Base-by-base conservation (phyloP, 2,329 filamentous ascomycete genomes). In the Ophiostoma perfectum region DNA sequence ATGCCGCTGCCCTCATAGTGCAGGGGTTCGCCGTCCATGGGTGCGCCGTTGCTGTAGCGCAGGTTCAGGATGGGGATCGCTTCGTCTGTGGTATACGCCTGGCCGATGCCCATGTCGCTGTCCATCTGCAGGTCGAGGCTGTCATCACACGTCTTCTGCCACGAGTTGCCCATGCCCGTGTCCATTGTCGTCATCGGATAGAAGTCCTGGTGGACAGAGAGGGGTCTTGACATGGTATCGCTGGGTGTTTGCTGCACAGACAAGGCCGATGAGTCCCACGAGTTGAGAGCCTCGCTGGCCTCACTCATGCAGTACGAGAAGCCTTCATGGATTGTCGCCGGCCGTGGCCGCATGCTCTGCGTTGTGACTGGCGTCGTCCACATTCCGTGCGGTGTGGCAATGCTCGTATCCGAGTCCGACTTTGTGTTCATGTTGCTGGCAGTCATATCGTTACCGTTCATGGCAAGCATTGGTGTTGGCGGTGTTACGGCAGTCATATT, bases 11-110 rank as follows among this genome's bases (percentile, higher is more conserved):
- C 79, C 55, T 87, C 85, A 70, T 84, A 81, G 69, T 79, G 80
- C 70, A 84, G 74, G 18, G 78, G 72, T 47, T 86, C 84, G 67
- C 80, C 78, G n/a, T 88, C 85, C 18, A 55, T 55, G n/a, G 49
- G 18, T 55, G 49, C n/a, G 76, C 81, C 73, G 36, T 14, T 38
- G 8, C 11, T 55, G 47, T 84, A 87, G 74, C 85, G 80, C 69
- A 88, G 77, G 74, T 89, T 86, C 47, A 88, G 79, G 68, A 89
- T 84, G 12, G 86, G 84, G 71, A 88, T 84, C 67, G 83, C 82
- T 71, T 89, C 87, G 72, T 89, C 87, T 5, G 84, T 81, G 5
- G 85, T 86, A 75, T 84, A 88, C 6, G 85, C 85, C 74, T 88
- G 86, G 65, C 85, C 85, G 72, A 89, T 87, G 72, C 78, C 76